Evolutionary conservation across 1,284 basidiomycete genomes (phyloP).

Genomic region (Puccinia coronata): DNA sequence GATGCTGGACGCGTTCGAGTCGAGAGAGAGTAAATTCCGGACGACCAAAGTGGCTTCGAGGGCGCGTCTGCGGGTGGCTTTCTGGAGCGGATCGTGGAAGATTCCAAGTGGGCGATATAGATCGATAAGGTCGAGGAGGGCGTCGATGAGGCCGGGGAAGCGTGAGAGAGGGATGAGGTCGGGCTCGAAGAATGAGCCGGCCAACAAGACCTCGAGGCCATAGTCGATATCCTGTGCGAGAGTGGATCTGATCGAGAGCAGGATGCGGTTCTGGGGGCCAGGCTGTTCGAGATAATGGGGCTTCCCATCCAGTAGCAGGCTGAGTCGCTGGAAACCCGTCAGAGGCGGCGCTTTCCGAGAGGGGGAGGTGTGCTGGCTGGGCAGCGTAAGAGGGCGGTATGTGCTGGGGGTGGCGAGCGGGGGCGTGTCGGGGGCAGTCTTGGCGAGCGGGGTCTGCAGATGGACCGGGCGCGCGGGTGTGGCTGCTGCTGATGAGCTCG

Average conservation of each 20-base stretch:
- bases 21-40: slow-evolving; percentile 28
- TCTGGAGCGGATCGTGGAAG: neutral
- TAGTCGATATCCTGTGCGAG: slow-evolving; percentile 23
- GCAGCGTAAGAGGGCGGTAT: neutral
- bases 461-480: too few relatives aligned
- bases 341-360: neutral
- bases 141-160: slow-evolving; percentile 30
- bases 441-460: neutral
- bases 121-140: slow-evolving; percentile 18
- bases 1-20: neutral
- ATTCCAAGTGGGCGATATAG: neutral
- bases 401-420: neutral
- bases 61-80: slow-evolving; percentile 1
- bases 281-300: slow-evolving; percentile 32
- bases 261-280: slow-evolving; percentile 34
- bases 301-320: neutral
- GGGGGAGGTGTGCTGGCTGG: neutral
- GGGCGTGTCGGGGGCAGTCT: neutral
- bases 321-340: neutral
- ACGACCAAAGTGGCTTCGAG: slow-evolving; percentile 31
- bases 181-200: slow-evolving; percentile 19
- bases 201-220: slow-evolving; percentile 18
- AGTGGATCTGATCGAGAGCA: slow-evolving; percentile 30
- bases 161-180: slow-evolving; percentile 1
- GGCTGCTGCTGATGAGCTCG: too few relatives aligned